Evolutionary conservation across 345 rosid genomes (phyloP), one percentile per base, ranked within the genome.

Genomic region (Eucalyptus grandis): DNA sequence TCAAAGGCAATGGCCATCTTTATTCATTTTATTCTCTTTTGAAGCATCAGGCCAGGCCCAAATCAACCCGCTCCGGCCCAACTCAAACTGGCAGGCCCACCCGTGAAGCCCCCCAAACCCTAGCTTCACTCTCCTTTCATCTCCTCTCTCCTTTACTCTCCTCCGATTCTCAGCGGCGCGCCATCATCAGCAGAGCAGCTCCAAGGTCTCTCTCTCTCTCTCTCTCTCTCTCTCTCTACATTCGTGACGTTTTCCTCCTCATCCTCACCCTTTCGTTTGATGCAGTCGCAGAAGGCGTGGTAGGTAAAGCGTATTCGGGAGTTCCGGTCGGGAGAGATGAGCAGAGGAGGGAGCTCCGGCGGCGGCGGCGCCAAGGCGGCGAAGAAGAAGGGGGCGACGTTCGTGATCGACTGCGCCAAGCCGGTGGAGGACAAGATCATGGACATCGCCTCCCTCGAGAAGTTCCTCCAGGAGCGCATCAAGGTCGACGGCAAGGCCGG

Each of bases 401-500:
- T 92, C 91, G 91, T 89, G 43, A 90, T 93, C 88, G 94, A 93
- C 88, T 93, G 94, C 90, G 72, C 92, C 5, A 93, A 93, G 92
- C 94, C 94, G 44, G 93, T 93, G 67, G 93, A 93, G 89, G 93
- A 92, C 69, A 92, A 93, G 91, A 93, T 93, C 88, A 93, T 93
- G 94, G 94, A 93, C 89, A 90, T 93, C 67, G 93, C 93, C 83
- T 93, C 95, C 9, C 94, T 93, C n/a, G 95, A 93, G 69, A 93
- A 93, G 88, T 93, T 93, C 89, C 94, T 93, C 87, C 95, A 93
- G 90, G 95, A 93, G 88, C 90, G 95, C 53, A 93, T 93, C 91
- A 93, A 93, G 91, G 93, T 93, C 87, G 94, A 92, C 88, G 94
- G 93, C 87, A 93, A 93, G 69, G 92, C 94, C 43, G 94, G 94